Evolutionary conservation across 2,329 filamentous ascomycete genomes (phyloP), one percentile per base, ranked within the genome.

Genomic region (Xylaria sp.): DNA sequence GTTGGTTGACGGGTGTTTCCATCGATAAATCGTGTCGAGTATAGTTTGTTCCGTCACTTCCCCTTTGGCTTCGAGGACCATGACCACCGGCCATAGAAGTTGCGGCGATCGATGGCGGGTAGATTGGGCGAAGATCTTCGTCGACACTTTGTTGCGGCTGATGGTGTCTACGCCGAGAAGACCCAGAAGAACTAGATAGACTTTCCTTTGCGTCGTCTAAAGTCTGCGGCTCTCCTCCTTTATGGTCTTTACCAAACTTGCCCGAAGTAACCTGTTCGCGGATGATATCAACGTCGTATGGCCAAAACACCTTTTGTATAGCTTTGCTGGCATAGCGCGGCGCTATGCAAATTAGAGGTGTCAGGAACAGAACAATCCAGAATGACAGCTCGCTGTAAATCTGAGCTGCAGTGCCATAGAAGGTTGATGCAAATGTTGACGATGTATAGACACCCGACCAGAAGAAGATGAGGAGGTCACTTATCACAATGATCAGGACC

Each of bases 11-110:
- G 21, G 79, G 78, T 59, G 82, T 78, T 68, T 92, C 90, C 72
- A 89, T 78, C 18, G 90, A 90, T 73, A 85, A 82, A 69, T 90
- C 87, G 74, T 89, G 88, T 59, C 86, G 83, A 25, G 93, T 97
- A 79, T 94, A 97, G 75, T 97, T 94, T 59, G 96, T 98, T 69
- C 93, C 95, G 80, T 97, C 94, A 81, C 94, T 98, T 69, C 94
- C 93, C 75, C 95, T 97, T 78, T 97, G 93, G 75, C 93, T 96
- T 60, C 91, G 91, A 72, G 94, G 84, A 71, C 90, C 95, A 78
- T 96, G 91, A 37, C 92, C 95, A 1, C 92, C 95, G 1, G 74
- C 72, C 25, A 76, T 68, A 53, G 89, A 89, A 54, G 89, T 87
- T 18, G 93, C 95, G 58, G 93, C 92, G 75, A 95, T 90, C 62